Conservation (phyloP, 1,284 basidiomycete species). For the Sporisorium graminicola region DNA sequence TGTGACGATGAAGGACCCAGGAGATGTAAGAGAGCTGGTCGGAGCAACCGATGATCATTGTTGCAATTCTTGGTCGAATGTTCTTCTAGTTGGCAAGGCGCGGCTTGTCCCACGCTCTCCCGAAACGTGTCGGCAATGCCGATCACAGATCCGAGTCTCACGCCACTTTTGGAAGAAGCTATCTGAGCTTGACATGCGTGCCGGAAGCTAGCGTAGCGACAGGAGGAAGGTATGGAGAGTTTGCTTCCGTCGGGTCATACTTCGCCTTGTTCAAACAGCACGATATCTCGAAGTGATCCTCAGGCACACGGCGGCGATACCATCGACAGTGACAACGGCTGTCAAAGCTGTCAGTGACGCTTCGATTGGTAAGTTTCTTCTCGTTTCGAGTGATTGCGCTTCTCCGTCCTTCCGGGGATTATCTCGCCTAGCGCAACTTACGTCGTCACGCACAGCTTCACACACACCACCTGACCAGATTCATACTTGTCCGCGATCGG, state of each 20-base stretch:
- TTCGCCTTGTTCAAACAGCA: background rate
- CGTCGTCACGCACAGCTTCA: background rate
- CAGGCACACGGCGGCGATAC: too few species aligned
- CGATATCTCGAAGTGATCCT: background rate
- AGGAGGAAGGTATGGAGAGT: background rate
- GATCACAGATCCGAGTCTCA: background rate
- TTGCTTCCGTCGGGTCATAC: conserved; percentile 3
- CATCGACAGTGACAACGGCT: background rate
- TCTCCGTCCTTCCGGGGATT: background rate
- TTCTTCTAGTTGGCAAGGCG: background rate
- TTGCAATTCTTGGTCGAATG: background rate
- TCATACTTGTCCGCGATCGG: background rate
- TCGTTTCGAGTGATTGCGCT: background rate
- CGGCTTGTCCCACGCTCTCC: background rate
- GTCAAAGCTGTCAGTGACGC: background rate
- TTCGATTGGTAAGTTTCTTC: too few species aligned
- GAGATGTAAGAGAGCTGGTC: background rate
- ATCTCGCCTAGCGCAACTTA: too few species aligned
- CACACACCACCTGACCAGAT: background rate
- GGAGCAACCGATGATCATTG: background rate
- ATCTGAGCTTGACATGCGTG: background rate
- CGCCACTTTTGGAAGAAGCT: background rate
- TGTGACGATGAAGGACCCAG: background rate
- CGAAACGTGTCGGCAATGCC: conserved; percentile 1
- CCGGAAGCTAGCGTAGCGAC: background rate